Base-by-base conservation (phyloP, 1,139 yeast species). In the Geotrichum klebahnii region DNA sequence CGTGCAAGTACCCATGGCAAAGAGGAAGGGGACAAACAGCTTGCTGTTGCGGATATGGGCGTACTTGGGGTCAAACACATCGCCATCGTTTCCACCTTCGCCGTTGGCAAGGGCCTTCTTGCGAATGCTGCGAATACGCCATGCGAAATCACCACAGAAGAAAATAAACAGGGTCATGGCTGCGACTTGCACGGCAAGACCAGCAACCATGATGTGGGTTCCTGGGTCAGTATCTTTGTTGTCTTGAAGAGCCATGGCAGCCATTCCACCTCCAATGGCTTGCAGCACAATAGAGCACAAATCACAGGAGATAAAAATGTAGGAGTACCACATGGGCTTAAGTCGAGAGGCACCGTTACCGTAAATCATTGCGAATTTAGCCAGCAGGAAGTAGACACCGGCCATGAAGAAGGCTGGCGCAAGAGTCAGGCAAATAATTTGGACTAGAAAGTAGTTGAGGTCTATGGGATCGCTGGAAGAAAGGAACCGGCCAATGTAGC, bases 331-430 rank as follows among this genome's bases (percentile, higher is more conserved):
- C 80, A 84, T 80, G 3, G 97, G 96, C 57, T 76, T 78, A 53
- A 89, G 66, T 0, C 77, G 62, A 1, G 92, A 80, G 60, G 71
- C 82, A 39, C 73, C 66, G 46, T 78, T 70, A 3, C 95, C 95
- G 64, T 80, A 84, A 6, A 86, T 71, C 49, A 84, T 80, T 43
- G 84, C 79, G 55, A 84, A 60, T 65, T 86, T 88, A 3, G 89
- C 94, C 60, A 89, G 74, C 48, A 83, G 69, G 61, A 79, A 85
- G 67, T 89, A 89, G 8, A 89, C 74, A 3, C 95, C 96, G 4
- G 85, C 97, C 89, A 87, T 85, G 50, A 86, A 75, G 64, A 90
- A 88, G 5, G 92, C 94, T 0, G 97, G 96, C 0, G 89, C 92
- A 48, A 89, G 70, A 0, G 95, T 87, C 55, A 88, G 71, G 53